A percentile compares a stretch with the other conserved stretches of the same genome.
Evolutionary conservation across 2,329 filamentous ascomycete species (phyloP).

Genomic region (Penicillium digitatum): DNA sequence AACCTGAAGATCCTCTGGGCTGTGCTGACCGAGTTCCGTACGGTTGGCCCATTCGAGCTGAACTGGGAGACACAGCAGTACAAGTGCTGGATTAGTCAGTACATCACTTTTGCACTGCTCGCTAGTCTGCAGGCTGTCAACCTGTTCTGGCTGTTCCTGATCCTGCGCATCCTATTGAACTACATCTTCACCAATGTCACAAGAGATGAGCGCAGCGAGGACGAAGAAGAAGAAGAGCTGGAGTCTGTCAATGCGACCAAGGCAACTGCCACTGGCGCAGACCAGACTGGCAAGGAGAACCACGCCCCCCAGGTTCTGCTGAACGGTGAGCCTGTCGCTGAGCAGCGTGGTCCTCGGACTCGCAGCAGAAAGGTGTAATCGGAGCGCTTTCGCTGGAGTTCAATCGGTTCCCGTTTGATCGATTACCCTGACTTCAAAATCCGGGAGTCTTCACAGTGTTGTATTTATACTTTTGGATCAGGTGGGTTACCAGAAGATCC

Average conservation of each 20-base stretch:
- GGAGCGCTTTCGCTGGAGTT: neutral
- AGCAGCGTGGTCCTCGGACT: slow-evolving; percentile 23
- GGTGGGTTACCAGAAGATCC: neutral
- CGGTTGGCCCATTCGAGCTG: slow-evolving; percentile 46
- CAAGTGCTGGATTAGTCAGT: slow-evolving; percentile 48
- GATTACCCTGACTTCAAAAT: neutral
- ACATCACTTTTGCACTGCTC: slow-evolving; percentile 45
- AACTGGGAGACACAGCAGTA: slow-evolving; percentile 50
- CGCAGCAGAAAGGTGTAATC: slow-evolving; percentile 26
- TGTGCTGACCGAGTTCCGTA: slow-evolving; percentile 46
- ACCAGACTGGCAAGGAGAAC: slow-evolving; percentile 29
- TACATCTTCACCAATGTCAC: slow-evolving; percentile 39
- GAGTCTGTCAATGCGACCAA: slow-evolving; percentile 21
- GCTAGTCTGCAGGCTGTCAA: slow-evolving; percentile 46
- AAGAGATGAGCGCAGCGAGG: slow-evolving; percentile 45
- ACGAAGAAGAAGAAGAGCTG: slow-evolving; percentile 41
- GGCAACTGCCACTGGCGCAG: slow-evolving; percentile 28
- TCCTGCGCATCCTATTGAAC: slow-evolving; percentile 44
- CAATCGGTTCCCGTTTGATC: neutral
- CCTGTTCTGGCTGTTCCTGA: slow-evolving; percentile 47
- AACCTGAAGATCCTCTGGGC: slow-evolving; percentile 49
- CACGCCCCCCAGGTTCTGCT: slow-evolving; percentile 35
- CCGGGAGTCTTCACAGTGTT: neutral
- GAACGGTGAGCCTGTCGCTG: slow-evolving; percentile 38
- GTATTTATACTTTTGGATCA: slow-evolving; percentile 8